Evolutionary conservation across 345 rosid genomes (phyloP).

Genomic region (Eucalyptus cladocalyx): DNA sequence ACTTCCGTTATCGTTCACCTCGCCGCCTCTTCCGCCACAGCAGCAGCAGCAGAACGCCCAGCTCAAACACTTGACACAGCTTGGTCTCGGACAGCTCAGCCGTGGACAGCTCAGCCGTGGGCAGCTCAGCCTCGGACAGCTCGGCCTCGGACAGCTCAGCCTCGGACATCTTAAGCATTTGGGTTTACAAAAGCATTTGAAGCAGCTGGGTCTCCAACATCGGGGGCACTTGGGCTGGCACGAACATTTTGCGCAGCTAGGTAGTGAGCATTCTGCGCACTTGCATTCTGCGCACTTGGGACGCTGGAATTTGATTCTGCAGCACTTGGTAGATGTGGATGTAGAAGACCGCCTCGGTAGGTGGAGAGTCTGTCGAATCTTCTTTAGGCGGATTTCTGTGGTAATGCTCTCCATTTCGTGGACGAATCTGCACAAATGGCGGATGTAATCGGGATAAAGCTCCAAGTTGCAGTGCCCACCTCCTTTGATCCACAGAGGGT

Average conservation of each 20-base stretch:
- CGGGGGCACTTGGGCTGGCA: conserved; percentile 18
- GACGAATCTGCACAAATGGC: conserved; percentile 72
- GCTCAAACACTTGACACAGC: conserved; percentile 21
- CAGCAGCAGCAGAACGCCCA: neutral
- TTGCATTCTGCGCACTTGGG: conserved; percentile 28
- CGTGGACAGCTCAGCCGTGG: conserved; percentile 4
- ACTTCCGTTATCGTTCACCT: neutral
- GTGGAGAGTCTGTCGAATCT: conserved; percentile 46
- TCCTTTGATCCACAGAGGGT: conserved; percentile 98
- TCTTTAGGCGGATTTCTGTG: conserved; percentile 57
- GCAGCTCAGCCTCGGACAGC: conserved; percentile 14
- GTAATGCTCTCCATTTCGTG: conserved; percentile 86
- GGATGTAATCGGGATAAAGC: conserved; percentile 86
- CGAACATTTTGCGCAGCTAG: conserved; percentile 4
- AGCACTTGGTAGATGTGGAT: conserved; percentile 27
- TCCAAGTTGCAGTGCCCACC: conserved; percentile 99
- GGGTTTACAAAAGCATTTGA: conserved; percentile 27
- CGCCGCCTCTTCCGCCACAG: neutral
- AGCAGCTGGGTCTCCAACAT: conserved; percentile 35
- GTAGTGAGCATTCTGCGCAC: conserved; percentile 12
- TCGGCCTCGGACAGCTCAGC: conserved; percentile 4
- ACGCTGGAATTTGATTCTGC: conserved; percentile 25
- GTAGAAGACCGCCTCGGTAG: conserved; percentile 18
- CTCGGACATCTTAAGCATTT: conserved; percentile 19
- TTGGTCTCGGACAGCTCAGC: neutral